Conservation (phyloP, 306 rosid genomes). For the Dryas octopetala region DNA sequence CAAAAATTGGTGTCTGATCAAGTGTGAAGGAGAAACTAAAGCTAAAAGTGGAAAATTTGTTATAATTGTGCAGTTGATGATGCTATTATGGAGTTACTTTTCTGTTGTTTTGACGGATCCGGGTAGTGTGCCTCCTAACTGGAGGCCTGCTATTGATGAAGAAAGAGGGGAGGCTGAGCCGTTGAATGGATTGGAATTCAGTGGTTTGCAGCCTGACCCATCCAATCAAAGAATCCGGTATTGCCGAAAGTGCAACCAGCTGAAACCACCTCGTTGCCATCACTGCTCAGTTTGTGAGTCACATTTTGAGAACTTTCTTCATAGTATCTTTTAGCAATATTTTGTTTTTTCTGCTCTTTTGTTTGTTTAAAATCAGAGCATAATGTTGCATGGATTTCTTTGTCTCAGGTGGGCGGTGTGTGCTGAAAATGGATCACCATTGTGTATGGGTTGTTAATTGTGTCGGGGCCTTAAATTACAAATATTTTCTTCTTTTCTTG, state of each 20-base stretch:
- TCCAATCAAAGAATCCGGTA: slow-evolving; percentile 63
- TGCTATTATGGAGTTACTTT: slow-evolving; percentile 98
- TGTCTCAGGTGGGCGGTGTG: slow-evolving; percentile 91
- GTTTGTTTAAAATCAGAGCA: background rate
- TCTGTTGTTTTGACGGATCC: slow-evolving; percentile 95
- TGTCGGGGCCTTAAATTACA: slow-evolving; percentile 94
- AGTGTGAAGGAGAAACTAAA: slow-evolving; percentile 13
- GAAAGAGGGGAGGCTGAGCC: slow-evolving; percentile 92
- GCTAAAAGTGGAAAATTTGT: slow-evolving; percentile 24
- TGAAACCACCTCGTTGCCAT: slow-evolving; percentile 92
- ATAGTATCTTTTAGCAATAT: background rate
- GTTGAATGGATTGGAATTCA: slow-evolving; percentile 62
- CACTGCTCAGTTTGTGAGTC: slow-evolving; percentile 99
- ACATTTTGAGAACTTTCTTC: background rate
- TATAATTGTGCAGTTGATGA: slow-evolving; percentile 66
- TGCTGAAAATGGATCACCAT: slow-evolving; percentile 99
- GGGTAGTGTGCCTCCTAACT: slow-evolving; percentile 83
- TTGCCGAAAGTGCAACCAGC: slow-evolving; percentile 87
- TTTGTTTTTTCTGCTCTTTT: background rate
- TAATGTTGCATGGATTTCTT: slow-evolving; percentile 18
- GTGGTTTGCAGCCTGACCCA: slow-evolving; percentile 43
- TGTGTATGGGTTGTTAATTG: slow-evolving; percentile 99
- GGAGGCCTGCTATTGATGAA: slow-evolving; percentile 89
- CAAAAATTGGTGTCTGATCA: background rate
- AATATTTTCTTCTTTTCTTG: slow-evolving; percentile 91